A percentile compares a stretch with the other conserved stretches of the same genome.
Conservation (phyloP, 176 grass and related monocot genomes). For the Neostapfia colusana region DNA sequence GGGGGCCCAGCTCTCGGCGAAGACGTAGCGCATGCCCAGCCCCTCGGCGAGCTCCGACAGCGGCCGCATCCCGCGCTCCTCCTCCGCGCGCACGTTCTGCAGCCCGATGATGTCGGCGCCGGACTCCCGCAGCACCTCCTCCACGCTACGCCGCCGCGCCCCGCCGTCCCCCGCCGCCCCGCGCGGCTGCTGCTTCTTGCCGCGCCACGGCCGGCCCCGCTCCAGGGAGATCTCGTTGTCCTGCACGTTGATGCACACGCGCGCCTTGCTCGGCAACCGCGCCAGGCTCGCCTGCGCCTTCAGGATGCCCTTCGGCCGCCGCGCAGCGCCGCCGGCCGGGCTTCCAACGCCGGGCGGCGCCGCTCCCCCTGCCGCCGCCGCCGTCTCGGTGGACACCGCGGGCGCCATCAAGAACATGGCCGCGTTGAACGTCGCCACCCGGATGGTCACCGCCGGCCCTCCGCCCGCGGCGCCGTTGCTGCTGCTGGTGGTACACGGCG, state of each 20-base stretch:
- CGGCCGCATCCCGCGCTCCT: constrained; percentile 88
- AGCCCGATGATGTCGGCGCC: constrained; percentile 83
- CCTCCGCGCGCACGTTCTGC: constrained; percentile 89
- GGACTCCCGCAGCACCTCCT: constrained; percentile 85
- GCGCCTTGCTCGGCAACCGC: constrained; percentile 59
- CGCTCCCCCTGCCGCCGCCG: not conserved
- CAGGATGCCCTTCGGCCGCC: constrained; percentile 77
- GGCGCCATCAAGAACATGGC: constrained; percentile 98
- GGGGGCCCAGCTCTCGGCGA: constrained; percentile 99
- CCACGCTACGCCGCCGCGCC: constrained; percentile 55
- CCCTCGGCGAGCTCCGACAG: constrained; percentile 78
- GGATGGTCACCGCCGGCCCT: constrained; percentile 45
- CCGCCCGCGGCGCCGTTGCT: not conserved
- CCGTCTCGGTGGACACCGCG: constrained; percentile 42
- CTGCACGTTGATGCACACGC: constrained; percentile 92
- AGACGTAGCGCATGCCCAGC: constrained; percentile 90
- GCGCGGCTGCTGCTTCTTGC: not conserved
- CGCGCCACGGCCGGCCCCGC: constrained; percentile 39
- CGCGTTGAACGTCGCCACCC: constrained; percentile 93
- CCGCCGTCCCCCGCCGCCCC: not conserved
- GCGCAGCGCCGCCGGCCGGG: constrained; percentile 11
- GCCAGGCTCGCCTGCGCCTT: constrained; percentile 68
- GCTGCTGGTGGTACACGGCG: not conserved
- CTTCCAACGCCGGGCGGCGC: not conserved
- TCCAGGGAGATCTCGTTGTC: constrained; percentile 95